Percentiles rank a stretch among this genome's conserved stretches.
These are phyloP conservation scores for Glebionis coronaria DNA, from an alignment of 129 eudicot genomes.

Conservation along the genomic window DNA sequence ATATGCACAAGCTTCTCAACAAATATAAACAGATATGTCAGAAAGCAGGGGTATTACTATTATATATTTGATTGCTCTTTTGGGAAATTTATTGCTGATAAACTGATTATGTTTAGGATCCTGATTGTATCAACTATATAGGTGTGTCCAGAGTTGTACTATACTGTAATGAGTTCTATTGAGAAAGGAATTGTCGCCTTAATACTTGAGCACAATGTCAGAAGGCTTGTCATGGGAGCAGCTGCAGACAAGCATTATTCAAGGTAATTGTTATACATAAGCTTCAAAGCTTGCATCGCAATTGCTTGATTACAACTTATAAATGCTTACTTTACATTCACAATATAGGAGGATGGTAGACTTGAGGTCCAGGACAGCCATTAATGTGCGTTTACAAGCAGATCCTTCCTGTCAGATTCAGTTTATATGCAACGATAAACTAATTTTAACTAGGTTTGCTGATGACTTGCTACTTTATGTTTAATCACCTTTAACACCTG, in stretches of 20 bases:
- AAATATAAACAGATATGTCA: conserved; percentile 51
- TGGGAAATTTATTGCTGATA: neutral
- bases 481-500: neutral
- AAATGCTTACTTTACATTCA: conserved; percentile 1
- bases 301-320: neutral
- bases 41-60: conserved; percentile 51
- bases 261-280: conserved; percentile 38
- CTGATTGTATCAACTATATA: conserved; percentile 20
- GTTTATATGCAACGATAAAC: conserved; percentile 72
- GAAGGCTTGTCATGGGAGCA: conserved; percentile 92
- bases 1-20: conserved; percentile 52
- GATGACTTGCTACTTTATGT: conserved; percentile 7
- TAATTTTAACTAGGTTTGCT: conserved; percentile 35
- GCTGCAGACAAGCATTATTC: conserved; percentile 70
- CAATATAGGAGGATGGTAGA: conserved; percentile 59
- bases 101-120: conserved; percentile 5
- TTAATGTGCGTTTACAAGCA: conserved; percentile 59
- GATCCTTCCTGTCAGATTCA: conserved; percentile 65
- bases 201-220: conserved; percentile 52
- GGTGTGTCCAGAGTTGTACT: conserved; percentile 50
- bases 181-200: conserved; percentile 84
- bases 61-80: conserved; percentile 30
- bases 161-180: conserved; percentile 62
- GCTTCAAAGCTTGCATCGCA: conserved; percentile 21
- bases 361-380: conserved; percentile 71